Base-by-base conservation (phyloP, 2,329 filamentous ascomycete genomes). In the Xenoacremonium recifei region DNA sequence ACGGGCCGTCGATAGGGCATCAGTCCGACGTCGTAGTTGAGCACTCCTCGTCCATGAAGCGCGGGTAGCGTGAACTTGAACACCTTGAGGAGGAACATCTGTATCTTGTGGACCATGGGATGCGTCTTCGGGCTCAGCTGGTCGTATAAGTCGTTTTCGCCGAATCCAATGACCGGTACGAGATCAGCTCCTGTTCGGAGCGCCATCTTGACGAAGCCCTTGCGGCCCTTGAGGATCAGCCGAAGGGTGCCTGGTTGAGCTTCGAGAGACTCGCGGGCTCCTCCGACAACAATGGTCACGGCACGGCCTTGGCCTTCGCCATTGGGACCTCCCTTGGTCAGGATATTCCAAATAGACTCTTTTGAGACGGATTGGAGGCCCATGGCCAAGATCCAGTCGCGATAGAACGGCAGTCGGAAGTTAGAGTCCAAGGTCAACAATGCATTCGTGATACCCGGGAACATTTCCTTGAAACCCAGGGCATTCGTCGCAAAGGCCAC, bases 11-110 rank as follows among this genome's bases (percentile, higher is more conserved):
- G 82, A 64, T 96, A 97, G 1, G 93, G 93, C 88, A 97, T 90
- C 57, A 97, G 71, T 4, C 93, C 93, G 12, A 96, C 89, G 63
- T 99, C 93, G 62, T 99, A 97, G 66, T 99, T 99, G 70, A 97
- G 96, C 30, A 97, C 84, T 11, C 92, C 92, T 19, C 91, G 73
- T 3, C 91, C 92, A 63, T 96, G 90, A 57, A 96, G 86, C 20
- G 95, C 77, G 1, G 93, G 91, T 10, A 97, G 76, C 0, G 93
- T 97, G 58, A 96, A 99, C 38, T 95, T 95, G 73, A 95, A 82
- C 5, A 86, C 72, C 54, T 85, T 87, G 67, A 97, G 92, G 42
- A 95, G 72, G 20, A 90, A 69, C 70, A 96, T 82, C 68, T 99
- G 93, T 27, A 87, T 67, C 59, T 81, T 83, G 70, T 92, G 87